phyloP scores from a whole-genome alignment of 2,329 filamentous ascomycete genomes.

The Neospermospora avenae region DNA sequence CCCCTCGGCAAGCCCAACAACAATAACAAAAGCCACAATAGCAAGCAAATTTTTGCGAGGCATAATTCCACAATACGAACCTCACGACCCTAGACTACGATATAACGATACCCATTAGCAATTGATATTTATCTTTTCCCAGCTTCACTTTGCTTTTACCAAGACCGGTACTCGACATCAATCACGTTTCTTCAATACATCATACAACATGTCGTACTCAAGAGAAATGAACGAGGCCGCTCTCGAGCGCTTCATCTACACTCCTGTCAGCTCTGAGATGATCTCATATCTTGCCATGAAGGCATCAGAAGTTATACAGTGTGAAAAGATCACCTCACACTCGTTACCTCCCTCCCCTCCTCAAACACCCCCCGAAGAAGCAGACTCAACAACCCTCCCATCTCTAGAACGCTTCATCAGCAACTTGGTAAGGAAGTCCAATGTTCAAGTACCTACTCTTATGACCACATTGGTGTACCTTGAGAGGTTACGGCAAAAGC shows the following conservation, averaged over 20 bases:
- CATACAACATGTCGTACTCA: constrained; percentile 20
- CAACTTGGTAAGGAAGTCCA: constrained; percentile 85
- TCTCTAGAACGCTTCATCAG: constrained; percentile 88
- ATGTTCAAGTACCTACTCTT: constrained; percentile 94
- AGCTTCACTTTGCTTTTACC: neutral
- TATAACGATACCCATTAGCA: constrained; percentile 11
- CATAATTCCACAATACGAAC: constrained; percentile 18
- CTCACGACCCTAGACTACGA: neutral
- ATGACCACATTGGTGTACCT: constrained; percentile 98
- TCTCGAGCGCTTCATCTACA: constrained; percentile 77
- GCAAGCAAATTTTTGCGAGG: constrained; percentile 4
- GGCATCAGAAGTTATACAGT: constrained; percentile 74
- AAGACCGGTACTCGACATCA: neutral
- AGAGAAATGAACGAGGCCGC: constrained; percentile 59
- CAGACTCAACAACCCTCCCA: constrained; percentile 51
- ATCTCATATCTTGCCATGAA: constrained; percentile 72
- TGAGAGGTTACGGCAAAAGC: constrained; percentile 72
- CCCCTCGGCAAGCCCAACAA: constrained; percentile 3
- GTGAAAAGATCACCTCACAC: constrained; percentile 61
- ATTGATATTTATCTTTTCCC: constrained; percentile 12
- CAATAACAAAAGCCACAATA: constrained; percentile 11
- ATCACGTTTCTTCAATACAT: constrained; percentile 4
- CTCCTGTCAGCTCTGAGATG: constrained; percentile 72
- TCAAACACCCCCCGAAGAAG: constrained; percentile 48
- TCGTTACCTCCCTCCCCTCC: constrained; percentile 41